A percentile compares a stretch with the other conserved stretches of the same genome.
Evolutionary conservation across 768 basidiomycete species (phyloP).

Genomic region (Boletus pseudopeckii): DNA sequence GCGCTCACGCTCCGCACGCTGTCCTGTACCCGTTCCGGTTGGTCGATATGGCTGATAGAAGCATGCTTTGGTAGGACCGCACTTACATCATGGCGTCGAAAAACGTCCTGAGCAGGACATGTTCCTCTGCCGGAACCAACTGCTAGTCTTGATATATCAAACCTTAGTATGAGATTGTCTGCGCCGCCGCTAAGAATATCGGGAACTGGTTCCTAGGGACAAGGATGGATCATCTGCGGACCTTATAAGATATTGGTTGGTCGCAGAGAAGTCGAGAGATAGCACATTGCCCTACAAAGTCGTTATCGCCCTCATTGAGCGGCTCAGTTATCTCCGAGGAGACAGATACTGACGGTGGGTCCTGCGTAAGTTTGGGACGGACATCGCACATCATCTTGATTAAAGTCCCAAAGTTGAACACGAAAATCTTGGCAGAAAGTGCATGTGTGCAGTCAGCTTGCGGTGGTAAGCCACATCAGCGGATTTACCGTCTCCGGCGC

Average conservation of each 20-base stretch:
- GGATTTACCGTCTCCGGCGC: conserved; percentile 64
- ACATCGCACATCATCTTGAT: conserved; percentile 49
- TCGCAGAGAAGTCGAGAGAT: conserved; percentile 65
- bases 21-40: conserved; percentile 42
- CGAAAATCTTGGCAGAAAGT: conserved; percentile 42
- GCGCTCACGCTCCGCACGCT: conserved; percentile 62
- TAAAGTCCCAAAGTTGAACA: conserved; percentile 63
- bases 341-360: conserved; percentile 32
- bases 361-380: conserved; percentile 46
- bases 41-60: conserved; percentile 20
- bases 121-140: conserved; percentile 7
- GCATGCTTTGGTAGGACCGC: conserved; percentile 3
- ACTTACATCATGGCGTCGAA: conserved; percentile 33
- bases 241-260: conserved; percentile 63
- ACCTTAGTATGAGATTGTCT: conserved; percentile 49
- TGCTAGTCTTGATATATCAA: conserved; percentile 44
- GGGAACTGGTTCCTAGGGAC: conserved; percentile 4
- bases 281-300: conserved; percentile 62
- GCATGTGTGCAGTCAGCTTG: conserved; percentile 11
- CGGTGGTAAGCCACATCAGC: conserved; percentile 1
- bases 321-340: conserved; percentile 27
- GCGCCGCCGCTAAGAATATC: conserved; percentile 48
- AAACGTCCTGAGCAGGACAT: conserved; percentile 22
- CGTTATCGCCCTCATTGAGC: conserved; percentile 16
- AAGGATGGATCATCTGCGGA: conserved; percentile 36